Evolutionary conservation across 306 rosid genomes (phyloP).

Genomic region (Urtica urens): DNA sequence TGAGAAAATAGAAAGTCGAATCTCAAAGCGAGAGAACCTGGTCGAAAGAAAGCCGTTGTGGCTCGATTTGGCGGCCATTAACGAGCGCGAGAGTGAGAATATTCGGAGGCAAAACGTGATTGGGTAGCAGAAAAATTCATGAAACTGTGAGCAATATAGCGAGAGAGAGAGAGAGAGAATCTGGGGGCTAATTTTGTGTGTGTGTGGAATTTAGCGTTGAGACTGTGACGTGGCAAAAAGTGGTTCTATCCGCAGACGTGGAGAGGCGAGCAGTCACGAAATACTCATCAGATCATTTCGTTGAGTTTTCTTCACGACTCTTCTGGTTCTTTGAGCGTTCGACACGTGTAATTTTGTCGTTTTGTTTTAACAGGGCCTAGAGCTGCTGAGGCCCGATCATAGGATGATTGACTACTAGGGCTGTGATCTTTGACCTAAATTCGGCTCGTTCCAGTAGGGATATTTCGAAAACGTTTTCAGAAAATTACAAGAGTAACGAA

Average conservation of each 20-base stretch:
- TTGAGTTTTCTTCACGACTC: neutral
- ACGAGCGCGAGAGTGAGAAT: constrained; percentile 3
- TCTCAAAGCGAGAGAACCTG: constrained; percentile 58
- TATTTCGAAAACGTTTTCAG: too few species aligned
- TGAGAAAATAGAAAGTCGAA: constrained; percentile 1
- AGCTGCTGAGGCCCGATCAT: neutral
- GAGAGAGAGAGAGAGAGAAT: neutral
- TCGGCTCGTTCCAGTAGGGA: too few species aligned
- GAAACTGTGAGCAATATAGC: constrained; percentile 8
- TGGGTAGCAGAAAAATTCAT: constrained; percentile 5
- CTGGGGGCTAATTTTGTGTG: neutral
- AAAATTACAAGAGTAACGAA: too few species aligned
- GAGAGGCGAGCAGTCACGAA: constrained; percentile 29
- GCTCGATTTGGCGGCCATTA: constrained; percentile 56
- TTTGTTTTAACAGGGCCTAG: neutral
- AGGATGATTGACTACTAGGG: neutral
- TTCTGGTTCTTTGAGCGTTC: constrained; percentile 2
- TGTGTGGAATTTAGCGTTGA: neutral
- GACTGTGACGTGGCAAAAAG: constrained; percentile 26
- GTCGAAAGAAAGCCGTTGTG: constrained; percentile 34
- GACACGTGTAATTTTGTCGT: neutral
- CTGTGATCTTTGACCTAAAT: too few species aligned
- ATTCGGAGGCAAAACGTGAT: constrained; percentile 8
- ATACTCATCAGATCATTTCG: neutral
- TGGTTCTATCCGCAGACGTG: constrained; percentile 34